Percentiles rank a stretch among this genome's conserved stretches.
phyloP scores from a whole-genome alignment of 2,329 filamentous ascomycete species.

The Aspergillus sp. region DNA sequence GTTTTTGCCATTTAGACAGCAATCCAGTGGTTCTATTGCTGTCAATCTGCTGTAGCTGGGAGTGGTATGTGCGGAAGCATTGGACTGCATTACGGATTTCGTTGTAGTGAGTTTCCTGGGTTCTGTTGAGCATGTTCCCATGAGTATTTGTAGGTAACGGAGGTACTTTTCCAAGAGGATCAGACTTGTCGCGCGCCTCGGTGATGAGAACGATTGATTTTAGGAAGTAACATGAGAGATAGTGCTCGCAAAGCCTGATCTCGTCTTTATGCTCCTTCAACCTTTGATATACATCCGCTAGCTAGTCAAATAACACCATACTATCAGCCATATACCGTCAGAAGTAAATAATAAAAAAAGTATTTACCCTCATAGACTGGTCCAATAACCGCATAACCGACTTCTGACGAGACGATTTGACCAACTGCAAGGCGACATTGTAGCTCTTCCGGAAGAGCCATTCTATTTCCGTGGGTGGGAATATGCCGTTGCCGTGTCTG shows the following conservation, averaged over 20 bases:
- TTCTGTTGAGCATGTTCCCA: not conserved
- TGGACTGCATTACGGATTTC: slow-evolving; percentile 53
- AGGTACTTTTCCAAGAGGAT: slow-evolving; percentile 31
- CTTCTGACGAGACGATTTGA: slow-evolving; percentile 48
- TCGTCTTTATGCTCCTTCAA: slow-evolving; percentile 11
- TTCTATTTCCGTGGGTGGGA: slow-evolving; percentile 59
- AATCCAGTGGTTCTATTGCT: slow-evolving; percentile 47
- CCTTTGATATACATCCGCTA: slow-evolving; percentile 33
- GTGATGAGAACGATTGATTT: slow-evolving; percentile 39
- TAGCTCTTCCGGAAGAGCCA: slow-evolving; percentile 82
- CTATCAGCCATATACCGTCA: not conserved
- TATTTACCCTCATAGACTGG: slow-evolving; percentile 36
- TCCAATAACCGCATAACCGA: slow-evolving; percentile 49
- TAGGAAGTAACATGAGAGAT: slow-evolving; percentile 65
- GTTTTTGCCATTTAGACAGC: slow-evolving; percentile 40
- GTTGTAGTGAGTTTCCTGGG: slow-evolving; percentile 54
- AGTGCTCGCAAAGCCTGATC: slow-evolving; percentile 50
- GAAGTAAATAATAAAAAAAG: not conserved
- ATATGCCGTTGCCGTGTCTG: slow-evolving; percentile 37
- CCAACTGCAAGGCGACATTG: slow-evolving; percentile 62
- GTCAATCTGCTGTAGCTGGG: slow-evolving; percentile 34
- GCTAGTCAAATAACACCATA: slow-evolving; percentile 32
- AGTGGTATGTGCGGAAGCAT: slow-evolving; percentile 46
- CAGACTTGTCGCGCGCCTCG: slow-evolving; percentile 41
- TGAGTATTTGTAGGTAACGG: slow-evolving; percentile 4